phyloP scores from a whole-genome alignment of 2,329 filamentous ascomycete species.

The Coniochaeta sp. region DNA sequence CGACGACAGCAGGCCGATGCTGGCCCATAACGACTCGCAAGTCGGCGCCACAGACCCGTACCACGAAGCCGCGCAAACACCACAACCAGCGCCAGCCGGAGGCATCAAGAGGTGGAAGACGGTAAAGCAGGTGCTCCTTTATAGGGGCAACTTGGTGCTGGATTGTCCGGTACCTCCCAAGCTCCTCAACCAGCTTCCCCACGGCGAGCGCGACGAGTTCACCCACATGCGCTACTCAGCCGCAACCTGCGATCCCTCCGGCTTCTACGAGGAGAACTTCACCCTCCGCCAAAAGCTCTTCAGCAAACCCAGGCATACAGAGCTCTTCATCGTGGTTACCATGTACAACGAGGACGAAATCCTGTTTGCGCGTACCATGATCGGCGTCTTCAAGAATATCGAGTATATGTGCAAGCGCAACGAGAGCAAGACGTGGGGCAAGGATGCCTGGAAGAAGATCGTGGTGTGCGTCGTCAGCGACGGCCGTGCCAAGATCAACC shows the following conservation, averaged over 20 bases:
- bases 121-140: slow-evolving; percentile 95
- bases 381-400: slow-evolving; percentile 96
- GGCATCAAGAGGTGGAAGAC: slow-evolving; percentile 90
- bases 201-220: slow-evolving; percentile 87
- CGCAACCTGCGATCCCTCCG: slow-evolving; percentile 84
- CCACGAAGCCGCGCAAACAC: slow-evolving; percentile 32
- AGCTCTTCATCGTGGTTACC: slow-evolving; percentile 93
- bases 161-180: slow-evolving; percentile 92
- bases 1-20: slow-evolving; percentile 69
- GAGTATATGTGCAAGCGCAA: slow-evolving; percentile 94
- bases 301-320: slow-evolving; percentile 84
- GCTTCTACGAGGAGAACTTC: slow-evolving; percentile 85
- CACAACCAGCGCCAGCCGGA: slow-evolving; percentile 39
- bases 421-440: slow-evolving; percentile 95
- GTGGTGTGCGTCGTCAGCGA: slow-evolving; percentile 97
- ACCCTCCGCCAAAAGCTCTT: slow-evolving; percentile 88
- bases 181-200: slow-evolving; percentile 78
- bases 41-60: slow-evolving; percentile 31
- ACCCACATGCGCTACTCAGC: slow-evolving; percentile 92
- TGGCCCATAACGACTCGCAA: slow-evolving; percentile 52
- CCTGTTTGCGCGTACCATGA: slow-evolving; percentile 90
- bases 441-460: slow-evolving; percentile 99
- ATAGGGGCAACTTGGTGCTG: slow-evolving; percentile 92
- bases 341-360: slow-evolving; percentile 99
- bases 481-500: slow-evolving; percentile 94